A percentile compares a stretch with the other conserved stretches of the same genome.
phyloP scores from a whole-genome alignment of 305 asterid species.

The Fraxinus angustifolia region DNA sequence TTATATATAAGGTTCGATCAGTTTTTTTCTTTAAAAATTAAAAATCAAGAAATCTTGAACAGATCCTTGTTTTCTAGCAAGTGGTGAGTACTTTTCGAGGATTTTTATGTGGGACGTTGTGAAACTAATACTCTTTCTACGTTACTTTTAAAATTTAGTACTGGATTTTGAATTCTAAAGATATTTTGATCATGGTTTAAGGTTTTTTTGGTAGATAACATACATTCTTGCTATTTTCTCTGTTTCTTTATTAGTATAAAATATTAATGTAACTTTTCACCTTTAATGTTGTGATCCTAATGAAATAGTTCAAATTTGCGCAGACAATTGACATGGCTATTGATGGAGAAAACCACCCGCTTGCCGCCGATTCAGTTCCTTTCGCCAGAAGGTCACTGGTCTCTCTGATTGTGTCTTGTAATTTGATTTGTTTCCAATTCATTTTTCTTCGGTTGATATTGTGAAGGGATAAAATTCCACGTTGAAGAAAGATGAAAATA shows the following conservation, averaged over 20 bases:
- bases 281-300: slow-evolving; percentile 2
- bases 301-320: slow-evolving; percentile 19
- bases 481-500: no score
- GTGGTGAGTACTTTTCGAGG: background rate
- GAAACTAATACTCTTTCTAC: background rate
- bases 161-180: background rate
- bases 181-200: background rate
- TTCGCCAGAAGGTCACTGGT: slow-evolving; percentile 51
- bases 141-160: background rate
- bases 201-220: background rate
- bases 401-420: background rate
- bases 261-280: background rate
- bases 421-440: background rate
- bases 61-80: background rate
- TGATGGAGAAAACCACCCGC: slow-evolving; percentile 32
- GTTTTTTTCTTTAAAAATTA: background rate
- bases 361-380: slow-evolving; percentile 32
- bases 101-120: background rate
- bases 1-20: background rate
- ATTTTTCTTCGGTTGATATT: background rate
- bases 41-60: background rate
- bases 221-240: background rate
- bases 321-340: slow-evolving; percentile 17
- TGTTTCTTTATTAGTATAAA: background rate
- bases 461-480: no score